These are phyloP conservation scores for Cercophora newfieldiana DNA, from an alignment of 495 filamentous ascomycete genomes.

Conservation along the genomic window DNA sequence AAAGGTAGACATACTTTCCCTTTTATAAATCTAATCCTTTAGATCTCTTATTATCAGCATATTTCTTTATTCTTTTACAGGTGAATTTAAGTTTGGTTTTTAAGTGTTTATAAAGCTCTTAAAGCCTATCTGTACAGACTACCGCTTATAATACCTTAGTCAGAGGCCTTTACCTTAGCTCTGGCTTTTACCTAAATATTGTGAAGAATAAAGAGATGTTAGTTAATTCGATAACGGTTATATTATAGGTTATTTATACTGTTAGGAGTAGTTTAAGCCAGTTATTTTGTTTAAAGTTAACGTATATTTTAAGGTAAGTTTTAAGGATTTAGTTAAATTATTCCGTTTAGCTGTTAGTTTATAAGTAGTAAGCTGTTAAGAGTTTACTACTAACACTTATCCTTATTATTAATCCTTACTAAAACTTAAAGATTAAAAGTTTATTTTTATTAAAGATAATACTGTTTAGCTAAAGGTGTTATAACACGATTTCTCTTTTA, in stretches of 20 bases:
- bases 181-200: neutral
- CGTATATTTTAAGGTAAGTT: constrained; percentile 3
- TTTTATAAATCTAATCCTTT: neutral
- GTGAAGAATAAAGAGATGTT: neutral
- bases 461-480: neutral
- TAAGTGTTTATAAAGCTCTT: neutral
- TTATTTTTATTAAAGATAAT: constrained; percentile 6
- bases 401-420: neutral
- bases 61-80: neutral
- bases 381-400: constrained; percentile 11
- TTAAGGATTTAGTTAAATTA: constrained; percentile 22
- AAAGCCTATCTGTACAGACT: neutral
- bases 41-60: neutral
- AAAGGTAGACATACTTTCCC: neutral
- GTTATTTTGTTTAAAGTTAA: constrained; percentile 18
- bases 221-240: neutral
- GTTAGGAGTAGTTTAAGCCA: constrained; percentile 12
- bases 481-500: neutral
- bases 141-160: neutral
- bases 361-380: constrained; percentile 31
- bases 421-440: neutral
- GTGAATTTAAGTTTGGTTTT: neutral
- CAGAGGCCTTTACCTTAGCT: neutral
- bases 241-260: constrained; percentile 16
- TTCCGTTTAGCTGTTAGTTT: constrained; percentile 13